Evolutionary conservation across 2,329 filamentous ascomycete genomes (phyloP).

Genomic region (Fusarium miscanthi): DNA sequence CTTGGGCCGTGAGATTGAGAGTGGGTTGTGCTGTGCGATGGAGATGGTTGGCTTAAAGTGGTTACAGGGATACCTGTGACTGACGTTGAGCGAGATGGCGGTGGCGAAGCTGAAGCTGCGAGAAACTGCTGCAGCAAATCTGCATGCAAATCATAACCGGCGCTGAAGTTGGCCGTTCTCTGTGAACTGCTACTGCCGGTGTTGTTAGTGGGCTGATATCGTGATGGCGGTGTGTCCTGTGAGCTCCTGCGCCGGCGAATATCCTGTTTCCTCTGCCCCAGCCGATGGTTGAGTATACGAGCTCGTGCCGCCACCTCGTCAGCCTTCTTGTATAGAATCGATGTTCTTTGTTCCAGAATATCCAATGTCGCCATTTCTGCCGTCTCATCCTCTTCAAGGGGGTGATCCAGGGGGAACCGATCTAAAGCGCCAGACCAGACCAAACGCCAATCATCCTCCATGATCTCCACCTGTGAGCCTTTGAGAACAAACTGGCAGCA

Average conservation of each 20-base stretch:
- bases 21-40: constrained; percentile 36
- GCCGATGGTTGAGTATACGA: constrained; percentile 81
- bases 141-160: constrained; percentile 62
- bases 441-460: constrained; percentile 86
- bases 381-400: constrained; percentile 86
- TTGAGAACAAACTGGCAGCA: constrained; percentile 87
- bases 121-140: constrained; percentile 67
- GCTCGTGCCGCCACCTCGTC: constrained; percentile 74
- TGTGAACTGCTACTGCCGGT: constrained; percentile 17
- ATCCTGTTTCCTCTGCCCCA: constrained; percentile 56
- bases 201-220: constrained; percentile 51
- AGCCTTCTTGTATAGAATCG: constrained; percentile 81
- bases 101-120: constrained; percentile 36
- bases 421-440: constrained; percentile 86
- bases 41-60: constrained; percentile 44
- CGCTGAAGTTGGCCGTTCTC: constrained; percentile 42
- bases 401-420: constrained; percentile 80
- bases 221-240: constrained; percentile 50
- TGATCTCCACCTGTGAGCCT: constrained; percentile 84
- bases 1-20: constrained; percentile 33
- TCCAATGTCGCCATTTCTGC: constrained; percentile 87
- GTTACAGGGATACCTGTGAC: constrained; percentile 41
- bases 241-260: constrained; percentile 45
- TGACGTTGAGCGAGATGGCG: constrained; percentile 45
- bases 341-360: constrained; percentile 82